These are phyloP conservation scores for Kodamaea kakaduensis DNA, from an alignment of 805 yeast genomes.

Conservation along the genomic window DNA sequence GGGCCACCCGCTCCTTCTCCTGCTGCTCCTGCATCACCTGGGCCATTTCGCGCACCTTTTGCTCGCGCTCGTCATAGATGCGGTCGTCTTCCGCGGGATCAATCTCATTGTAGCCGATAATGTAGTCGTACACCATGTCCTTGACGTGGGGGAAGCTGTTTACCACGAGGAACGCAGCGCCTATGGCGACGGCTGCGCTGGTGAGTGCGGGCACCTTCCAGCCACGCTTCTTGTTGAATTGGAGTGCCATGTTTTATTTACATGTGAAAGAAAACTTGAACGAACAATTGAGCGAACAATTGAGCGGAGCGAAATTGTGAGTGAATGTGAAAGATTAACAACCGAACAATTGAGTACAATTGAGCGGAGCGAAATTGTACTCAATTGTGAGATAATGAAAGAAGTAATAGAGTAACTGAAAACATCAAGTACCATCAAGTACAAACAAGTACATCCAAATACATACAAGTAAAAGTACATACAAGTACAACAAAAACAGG, in stretches of 20 bases:
- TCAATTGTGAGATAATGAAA: not conserved
- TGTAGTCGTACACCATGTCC: slow-evolving; percentile 19
- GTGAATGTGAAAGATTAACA: not conserved
- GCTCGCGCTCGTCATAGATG: slow-evolving; percentile 7
- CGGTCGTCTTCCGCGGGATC: slow-evolving; percentile 11
- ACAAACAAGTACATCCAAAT: no score
- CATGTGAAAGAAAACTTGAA: no score
- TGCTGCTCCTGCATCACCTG: slow-evolving; percentile 10
- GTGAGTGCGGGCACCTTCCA: slow-evolving; percentile 26
- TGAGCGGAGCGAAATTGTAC: not conserved
- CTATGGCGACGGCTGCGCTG: slow-evolving; percentile 37
- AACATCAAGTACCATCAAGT: no score
- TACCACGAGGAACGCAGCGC: slow-evolving; percentile 39
- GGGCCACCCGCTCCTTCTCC: not conserved
- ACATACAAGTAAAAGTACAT: no score
- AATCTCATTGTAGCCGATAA: slow-evolving; percentile 19
- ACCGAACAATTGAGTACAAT: not conserved
- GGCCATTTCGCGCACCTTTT: slow-evolving; percentile 7
- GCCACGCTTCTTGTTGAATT: slow-evolving; percentile 15
- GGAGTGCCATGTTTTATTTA: slow-evolving; percentile 19
- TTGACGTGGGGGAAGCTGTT: slow-evolving; percentile 50
- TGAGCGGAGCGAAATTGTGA: not conserved
- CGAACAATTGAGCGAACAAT: not conserved
- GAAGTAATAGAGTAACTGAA: not conserved
- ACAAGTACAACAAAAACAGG: no score